Base-by-base conservation (phyloP, 2,329 filamentous ascomycete species). In the Arthrobotrys sinensis region DNA sequence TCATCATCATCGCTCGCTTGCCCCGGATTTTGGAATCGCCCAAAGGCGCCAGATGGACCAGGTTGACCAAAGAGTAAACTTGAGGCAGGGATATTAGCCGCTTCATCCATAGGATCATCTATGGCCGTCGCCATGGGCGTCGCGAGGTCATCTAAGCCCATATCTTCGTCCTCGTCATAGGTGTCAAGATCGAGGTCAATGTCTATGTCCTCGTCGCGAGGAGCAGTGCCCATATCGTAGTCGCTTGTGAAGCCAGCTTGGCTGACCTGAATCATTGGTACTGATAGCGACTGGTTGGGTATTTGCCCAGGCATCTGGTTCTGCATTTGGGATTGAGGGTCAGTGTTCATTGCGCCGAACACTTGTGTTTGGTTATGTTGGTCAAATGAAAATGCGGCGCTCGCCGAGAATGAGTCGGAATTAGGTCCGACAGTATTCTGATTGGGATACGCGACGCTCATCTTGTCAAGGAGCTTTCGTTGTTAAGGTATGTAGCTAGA, bases 371-470 rank as follows among this genome's bases (percentile, higher is more conserved):
- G 67, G n/a, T 78, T 71, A 55, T 78, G 67, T 16, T 72, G 67
- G n/a, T 78, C 75, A 16, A 78, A 78, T 10, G 75, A 78, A 24
- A 78, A 78, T 21, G 75, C 75, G 16, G 67, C 67, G 34, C 75
- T 72, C 14, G 48, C 75, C 14, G 75, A 72, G 63, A 78, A 78
- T 1, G 75, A 78, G 34, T 78, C 66, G 14, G 50, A 63, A 21
- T 66, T 78, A 5, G 62, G 50, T 4, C 50, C 67, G 11, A 48
- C 53, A 45, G 62, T 63, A 24, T 71, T 72, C 50, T 62, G 75
- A 53, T 72, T 72, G 3, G 66, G 66, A 28, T 62, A 78, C 34
- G 75, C 75, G 67, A 78, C 62, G 53, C 75, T 78, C 75, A 78
- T 78, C 14, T 38, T 69, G 46, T 71, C 21, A 4, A 36, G 19